Evolutionary conservation across 805 yeast genomes (phyloP).

Genomic region (Blastobotrys mokoenaii): DNA sequence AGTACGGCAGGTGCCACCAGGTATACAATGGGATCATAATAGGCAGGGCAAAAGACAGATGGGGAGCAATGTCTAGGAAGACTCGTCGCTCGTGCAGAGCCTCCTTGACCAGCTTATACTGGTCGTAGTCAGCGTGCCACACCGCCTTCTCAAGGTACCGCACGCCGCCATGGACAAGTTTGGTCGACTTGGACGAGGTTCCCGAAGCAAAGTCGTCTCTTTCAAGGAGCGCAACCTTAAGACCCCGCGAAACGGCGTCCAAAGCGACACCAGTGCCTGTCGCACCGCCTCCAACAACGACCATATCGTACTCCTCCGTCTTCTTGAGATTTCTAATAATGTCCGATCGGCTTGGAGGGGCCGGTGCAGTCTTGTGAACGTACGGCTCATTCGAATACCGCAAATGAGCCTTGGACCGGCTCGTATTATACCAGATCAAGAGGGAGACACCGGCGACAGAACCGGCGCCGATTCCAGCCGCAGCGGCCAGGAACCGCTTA

Average conservation of each 20-base stretch:
- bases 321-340: slow-evolving; percentile 19
- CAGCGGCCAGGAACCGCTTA: too few species aligned
- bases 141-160: slow-evolving; percentile 91
- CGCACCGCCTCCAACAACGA: slow-evolving; percentile 94
- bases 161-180: slow-evolving; percentile 97
- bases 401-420: not conserved
- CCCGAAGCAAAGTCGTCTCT: slow-evolving; percentile 87
- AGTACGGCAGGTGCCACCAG: slow-evolving; percentile 94
- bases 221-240: slow-evolving; percentile 80
- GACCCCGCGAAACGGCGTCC: slow-evolving; percentile 85
- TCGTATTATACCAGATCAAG: not conserved
- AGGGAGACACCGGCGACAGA: not conserved
- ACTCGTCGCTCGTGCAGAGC: slow-evolving; percentile 82
- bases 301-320: slow-evolving; percentile 59
- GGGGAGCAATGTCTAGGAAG: slow-evolving; percentile 86
- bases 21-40: slow-evolving; percentile 93
- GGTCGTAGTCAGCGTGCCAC: slow-evolving; percentile 84
- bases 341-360: slow-evolving; percentile 24
- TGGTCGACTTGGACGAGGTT: slow-evolving; percentile 88
- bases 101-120: slow-evolving; percentile 79
- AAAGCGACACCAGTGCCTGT: slow-evolving; percentile 90
- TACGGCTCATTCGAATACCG: not conserved
- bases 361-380: slow-evolving; percentile 1
- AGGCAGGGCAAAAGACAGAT: slow-evolving; percentile 75
- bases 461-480: not conserved